Evolutionary conservation across 2,329 filamentous ascomycete species (phyloP), one percentile per base, ranked within the genome.

Genomic region (Alternaria sp.): DNA sequence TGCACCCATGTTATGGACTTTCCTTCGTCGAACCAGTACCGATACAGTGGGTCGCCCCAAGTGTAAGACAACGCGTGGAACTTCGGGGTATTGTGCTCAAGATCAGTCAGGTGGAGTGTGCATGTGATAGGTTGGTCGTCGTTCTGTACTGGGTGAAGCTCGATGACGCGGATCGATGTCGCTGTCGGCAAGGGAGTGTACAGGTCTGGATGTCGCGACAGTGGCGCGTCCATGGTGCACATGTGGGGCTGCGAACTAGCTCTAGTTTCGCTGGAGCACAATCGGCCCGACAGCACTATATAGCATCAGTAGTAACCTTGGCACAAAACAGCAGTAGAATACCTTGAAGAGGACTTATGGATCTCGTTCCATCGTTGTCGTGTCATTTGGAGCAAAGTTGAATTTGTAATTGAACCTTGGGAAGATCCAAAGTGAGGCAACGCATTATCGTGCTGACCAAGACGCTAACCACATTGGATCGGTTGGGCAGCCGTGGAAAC

Each of bases 61-160:
- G 44, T 53, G 32, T 66, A 65, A 6, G 62, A 65, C 25, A 65
- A 50, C 10, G 62, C 53, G 12, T 65, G 17, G 21, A 43, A 65
- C 5, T 49, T 26, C 9, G 46, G 40, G 12, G n/a, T 32, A 12
- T 58, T 19, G 36, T 21, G 11, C 25, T 52, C 25, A 5, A 59
- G 57, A 32, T 51, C 19, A 47, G 44, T 57, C 8, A 49, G 15
- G 13, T 49, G 44, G 15, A 57, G 54, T 1, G 54, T 49, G 44
- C 54, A 57, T n/a, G 36, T 15, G 17, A 57, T 21, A 45, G 19
- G 17, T 6, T 10, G 10, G n/a, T 13, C 4, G 11, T 49, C 26
- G 10, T 3, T 11, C n/a, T 13, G 30, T n/a, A 15, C 8, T 36
- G 43, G 9, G 15, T 49, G 26, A 13, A 57, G 43, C 21, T 57